phyloP scores from a whole-genome alignment of 2,329 filamentous ascomycete species.

The Colletotrichum filicis region DNA sequence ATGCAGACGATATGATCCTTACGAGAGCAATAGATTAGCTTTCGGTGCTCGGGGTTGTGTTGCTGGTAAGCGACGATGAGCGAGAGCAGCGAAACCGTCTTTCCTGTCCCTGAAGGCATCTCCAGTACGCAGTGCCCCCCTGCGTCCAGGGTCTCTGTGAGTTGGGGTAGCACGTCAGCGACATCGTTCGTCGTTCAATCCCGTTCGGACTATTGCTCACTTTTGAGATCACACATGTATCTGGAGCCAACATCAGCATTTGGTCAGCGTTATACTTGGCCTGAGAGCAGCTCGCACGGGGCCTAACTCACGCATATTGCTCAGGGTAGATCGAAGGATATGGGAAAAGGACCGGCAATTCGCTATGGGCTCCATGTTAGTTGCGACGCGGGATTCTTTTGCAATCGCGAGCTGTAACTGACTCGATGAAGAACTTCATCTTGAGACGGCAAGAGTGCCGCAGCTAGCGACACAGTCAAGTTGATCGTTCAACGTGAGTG shows the following conservation, averaged over 20 bases:
- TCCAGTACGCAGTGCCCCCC: conserved; percentile 96
- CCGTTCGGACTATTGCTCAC: conserved; percentile 44
- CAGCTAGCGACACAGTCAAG: neutral
- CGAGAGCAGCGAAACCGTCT: conserved; percentile 94
- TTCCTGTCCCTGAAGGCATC: conserved; percentile 98
- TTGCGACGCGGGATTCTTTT: neutral
- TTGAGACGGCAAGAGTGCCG: neutral
- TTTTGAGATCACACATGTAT: conserved; percentile 69
- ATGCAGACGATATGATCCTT: conserved; percentile 17
- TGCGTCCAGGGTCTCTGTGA: conserved; percentile 83
- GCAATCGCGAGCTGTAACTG: neutral
- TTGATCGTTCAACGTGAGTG: neutral
- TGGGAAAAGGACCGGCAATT: conserved; percentile 67
- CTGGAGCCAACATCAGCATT: conserved; percentile 42
- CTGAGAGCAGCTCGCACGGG: neutral
- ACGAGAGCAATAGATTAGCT: conserved; percentile 98
- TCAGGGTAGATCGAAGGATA: conserved; percentile 70
- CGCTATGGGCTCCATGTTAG: conserved; percentile 48
- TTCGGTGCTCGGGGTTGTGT: conserved; percentile 90
- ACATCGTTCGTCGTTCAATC: neutral
- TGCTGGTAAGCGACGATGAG: conserved; percentile 98
- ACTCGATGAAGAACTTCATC: conserved; percentile 38
- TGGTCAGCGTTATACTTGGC: conserved; percentile 10
- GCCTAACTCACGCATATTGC: conserved; percentile 63
- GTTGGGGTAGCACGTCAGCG: neutral